phyloP scores from a whole-genome alignment of 1,284 basidiomycete species.

The Rhodotorula sp. region DNA sequence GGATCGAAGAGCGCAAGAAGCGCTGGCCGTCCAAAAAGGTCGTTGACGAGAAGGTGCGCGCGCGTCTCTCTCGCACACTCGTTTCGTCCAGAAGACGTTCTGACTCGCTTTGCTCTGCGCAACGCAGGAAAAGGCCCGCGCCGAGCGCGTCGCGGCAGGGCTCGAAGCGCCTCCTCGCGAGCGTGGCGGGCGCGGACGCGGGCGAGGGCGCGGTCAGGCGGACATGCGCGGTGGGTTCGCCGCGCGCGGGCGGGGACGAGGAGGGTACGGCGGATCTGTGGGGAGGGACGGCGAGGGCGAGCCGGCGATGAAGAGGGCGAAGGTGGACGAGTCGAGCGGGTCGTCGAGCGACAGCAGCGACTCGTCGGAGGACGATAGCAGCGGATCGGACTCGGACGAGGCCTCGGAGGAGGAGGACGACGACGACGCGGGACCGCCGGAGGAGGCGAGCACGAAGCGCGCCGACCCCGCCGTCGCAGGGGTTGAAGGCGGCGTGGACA shows the following conservation, averaged over 20 bases:
- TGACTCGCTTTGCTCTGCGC: constrained; percentile 2
- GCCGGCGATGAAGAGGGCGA: constrained; percentile 20
- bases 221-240: constrained; percentile 6
- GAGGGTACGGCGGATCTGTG: constrained; percentile 13
- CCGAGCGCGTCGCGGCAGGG: constrained; percentile 72
- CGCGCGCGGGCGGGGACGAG: constrained; percentile 44
- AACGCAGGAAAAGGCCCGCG: constrained; percentile 61
- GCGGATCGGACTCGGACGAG: background rate
- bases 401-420: constrained; percentile 1
- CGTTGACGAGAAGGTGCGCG: constrained; percentile 67
- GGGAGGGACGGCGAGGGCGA: constrained; percentile 4
- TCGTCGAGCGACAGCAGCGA: background rate
- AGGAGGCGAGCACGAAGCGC: constrained; percentile 15
- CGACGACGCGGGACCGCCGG: constrained; percentile 26
- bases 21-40: constrained; percentile 73
- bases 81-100: background rate
- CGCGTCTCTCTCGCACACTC: background rate
- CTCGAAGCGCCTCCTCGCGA: constrained; percentile 33
- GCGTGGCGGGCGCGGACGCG: constrained; percentile 41
- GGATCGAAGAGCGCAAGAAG: constrained; percentile 82
- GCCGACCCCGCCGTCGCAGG: background rate
- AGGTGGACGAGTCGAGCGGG: background rate
- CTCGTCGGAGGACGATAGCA: too few species aligned
- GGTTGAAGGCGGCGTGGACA: background rate
- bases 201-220: constrained; percentile 38